phyloP scores from a whole-genome alignment of 306 rosid species.

The Comarum palustre region DNA sequence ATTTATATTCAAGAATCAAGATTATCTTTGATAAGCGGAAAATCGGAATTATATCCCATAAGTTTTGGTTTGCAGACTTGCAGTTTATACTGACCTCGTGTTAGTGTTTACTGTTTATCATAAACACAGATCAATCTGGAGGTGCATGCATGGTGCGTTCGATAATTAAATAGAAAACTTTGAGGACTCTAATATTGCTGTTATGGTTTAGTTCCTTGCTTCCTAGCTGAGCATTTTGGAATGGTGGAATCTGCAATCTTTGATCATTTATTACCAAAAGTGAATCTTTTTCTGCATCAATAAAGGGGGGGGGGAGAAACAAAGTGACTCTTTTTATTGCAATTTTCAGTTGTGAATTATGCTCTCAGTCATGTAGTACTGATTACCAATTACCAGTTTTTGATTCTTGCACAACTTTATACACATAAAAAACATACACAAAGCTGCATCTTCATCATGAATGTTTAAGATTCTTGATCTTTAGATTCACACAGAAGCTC shows the following conservation, averaged over 20 bases:
- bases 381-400: slow-evolving; percentile 8
- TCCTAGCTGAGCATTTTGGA: not conserved
- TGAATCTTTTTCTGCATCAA: not conserved
- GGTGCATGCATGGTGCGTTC: not conserved
- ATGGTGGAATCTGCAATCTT: not conserved
- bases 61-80: not conserved
- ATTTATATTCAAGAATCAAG: too few species aligned
- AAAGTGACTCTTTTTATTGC: slow-evolving; percentile 5
- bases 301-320: not conserved
- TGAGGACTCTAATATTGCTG: not conserved
- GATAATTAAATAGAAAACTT: not conserved
- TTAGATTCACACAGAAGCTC: not conserved
- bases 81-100: not conserved
- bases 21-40: not conserved
- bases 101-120: not conserved
- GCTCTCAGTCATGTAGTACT: slow-evolving; percentile 12
- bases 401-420: slow-evolving; percentile 14
- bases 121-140: not conserved
- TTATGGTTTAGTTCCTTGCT: slow-evolving; percentile 7
- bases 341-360: slow-evolving; percentile 8
- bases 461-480: not conserved
- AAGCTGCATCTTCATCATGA: slow-evolving; percentile 8
- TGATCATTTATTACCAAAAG: not conserved
- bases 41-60: not conserved
- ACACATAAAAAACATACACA: slow-evolving; percentile 2